phyloP scores from a whole-genome alignment of 179 eudicot species.

The Carnegiea gigantea region DNA sequence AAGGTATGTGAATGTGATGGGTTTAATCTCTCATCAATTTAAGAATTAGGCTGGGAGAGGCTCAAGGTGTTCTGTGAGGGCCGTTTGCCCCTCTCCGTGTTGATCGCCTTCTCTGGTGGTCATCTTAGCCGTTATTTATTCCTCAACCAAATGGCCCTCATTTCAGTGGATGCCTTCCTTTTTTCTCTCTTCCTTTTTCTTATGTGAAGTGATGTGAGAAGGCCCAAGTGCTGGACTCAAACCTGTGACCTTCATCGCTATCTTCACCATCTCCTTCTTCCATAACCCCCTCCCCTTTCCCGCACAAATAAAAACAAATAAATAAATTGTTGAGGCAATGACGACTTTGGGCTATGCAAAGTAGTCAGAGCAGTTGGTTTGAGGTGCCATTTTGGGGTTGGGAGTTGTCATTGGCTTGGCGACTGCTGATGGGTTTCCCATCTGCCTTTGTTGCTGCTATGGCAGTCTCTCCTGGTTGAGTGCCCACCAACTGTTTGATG shows the following conservation, averaged over 20 bases:
- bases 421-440: not conserved
- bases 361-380: not conserved
- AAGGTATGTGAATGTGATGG: too few species aligned
- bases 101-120: not conserved
- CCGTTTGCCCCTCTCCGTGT: constrained; percentile 9
- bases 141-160: constrained; percentile 13
- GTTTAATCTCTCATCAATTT: not conserved
- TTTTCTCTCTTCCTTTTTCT: too few species aligned
- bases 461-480: not conserved
- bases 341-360: not conserved
- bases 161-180: too few species aligned
- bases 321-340: too few species aligned
- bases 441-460: not conserved
- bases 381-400: not conserved
- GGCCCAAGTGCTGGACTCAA: too few species aligned
- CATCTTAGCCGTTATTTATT: constrained; percentile 3
- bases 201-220: too few species aligned
- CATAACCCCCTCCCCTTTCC: too few species aligned
- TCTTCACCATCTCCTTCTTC: not conserved
- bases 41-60: constrained; percentile 6
- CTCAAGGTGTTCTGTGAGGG: not conserved
- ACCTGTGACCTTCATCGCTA: not conserved
- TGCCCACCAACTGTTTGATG: not conserved
- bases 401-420: constrained; percentile 9
- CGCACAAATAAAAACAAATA: not conserved